phyloP scores from a whole-genome alignment of 2,329 filamentous ascomycete species.

The Microsporum audouinii region DNA sequence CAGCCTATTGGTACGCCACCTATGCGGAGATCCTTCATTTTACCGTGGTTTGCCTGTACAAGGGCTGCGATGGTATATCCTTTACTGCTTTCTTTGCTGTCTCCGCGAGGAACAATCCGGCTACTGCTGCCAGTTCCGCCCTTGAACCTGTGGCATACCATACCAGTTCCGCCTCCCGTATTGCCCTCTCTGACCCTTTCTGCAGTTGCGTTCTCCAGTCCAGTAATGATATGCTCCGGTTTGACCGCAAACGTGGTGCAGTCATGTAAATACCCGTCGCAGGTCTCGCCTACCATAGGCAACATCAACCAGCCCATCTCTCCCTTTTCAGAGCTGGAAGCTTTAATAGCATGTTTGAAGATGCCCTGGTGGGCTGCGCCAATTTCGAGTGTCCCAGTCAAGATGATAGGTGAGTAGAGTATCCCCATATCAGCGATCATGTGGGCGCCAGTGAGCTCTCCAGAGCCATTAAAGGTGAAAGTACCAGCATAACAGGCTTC shows the following conservation, averaged over 20 bases:
- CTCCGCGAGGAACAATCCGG: slow-evolving; percentile 42
- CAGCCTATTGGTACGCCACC: slow-evolving; percentile 51
- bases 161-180: slow-evolving; percentile 55
- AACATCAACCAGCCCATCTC: slow-evolving; percentile 43
- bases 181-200: slow-evolving; percentile 50
- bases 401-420: slow-evolving; percentile 47
- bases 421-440: slow-evolving; percentile 53
- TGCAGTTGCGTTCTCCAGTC: slow-evolving; percentile 42
- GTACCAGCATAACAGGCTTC: slow-evolving; percentile 34
- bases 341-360: slow-evolving; percentile 43
- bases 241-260: slow-evolving; percentile 45
- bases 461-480: slow-evolving; percentile 54
- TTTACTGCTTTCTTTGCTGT: slow-evolving; percentile 34
- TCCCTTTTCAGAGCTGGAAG: slow-evolving; percentile 34
- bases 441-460: slow-evolving; percentile 51
- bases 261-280: slow-evolving; percentile 51
- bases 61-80: slow-evolving; percentile 50
- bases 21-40: slow-evolving; percentile 45
- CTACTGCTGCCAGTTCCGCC: slow-evolving; percentile 55
- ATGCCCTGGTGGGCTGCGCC: slow-evolving; percentile 50
- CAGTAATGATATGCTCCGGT: slow-evolving; percentile 42
- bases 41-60: slow-evolving; percentile 56
- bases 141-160: slow-evolving; percentile 56
- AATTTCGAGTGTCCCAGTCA: slow-evolving; percentile 49
- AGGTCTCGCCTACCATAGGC: slow-evolving; percentile 53